A percentile compares a stretch with the other conserved stretches of the same genome.
phyloP scores from a whole-genome alignment of 1,284 basidiomycete species.

The Puccinia novopanici region DNA sequence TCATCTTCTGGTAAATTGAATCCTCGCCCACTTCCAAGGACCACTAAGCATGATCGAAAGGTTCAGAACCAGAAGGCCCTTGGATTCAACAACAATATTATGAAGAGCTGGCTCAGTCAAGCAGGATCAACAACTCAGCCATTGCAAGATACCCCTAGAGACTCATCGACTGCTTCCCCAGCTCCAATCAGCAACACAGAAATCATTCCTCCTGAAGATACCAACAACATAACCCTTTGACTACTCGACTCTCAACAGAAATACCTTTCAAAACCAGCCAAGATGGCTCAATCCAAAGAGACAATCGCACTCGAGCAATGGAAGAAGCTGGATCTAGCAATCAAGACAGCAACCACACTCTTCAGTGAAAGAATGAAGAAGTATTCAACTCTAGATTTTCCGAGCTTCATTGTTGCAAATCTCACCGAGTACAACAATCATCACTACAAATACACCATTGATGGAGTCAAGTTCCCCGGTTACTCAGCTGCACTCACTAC shows the following conservation, averaged over 20 bases:
- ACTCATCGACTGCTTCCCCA: too few relatives aligned
- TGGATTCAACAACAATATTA: conserved; percentile 2
- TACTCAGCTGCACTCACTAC: background rate
- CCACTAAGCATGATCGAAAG: conserved; percentile 9
- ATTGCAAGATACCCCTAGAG: too few relatives aligned
- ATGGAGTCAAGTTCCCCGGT: background rate
- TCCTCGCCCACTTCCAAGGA: background rate
- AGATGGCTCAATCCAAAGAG: background rate
- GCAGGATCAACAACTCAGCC: too few relatives aligned
- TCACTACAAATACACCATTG: background rate
- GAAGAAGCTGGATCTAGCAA: conserved; percentile 1
- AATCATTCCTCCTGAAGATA: background rate
- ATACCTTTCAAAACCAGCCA: too few relatives aligned
- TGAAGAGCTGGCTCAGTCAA: conserved; percentile 5
- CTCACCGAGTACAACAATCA: background rate
- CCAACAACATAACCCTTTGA: too few relatives aligned
- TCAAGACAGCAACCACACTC: background rate
- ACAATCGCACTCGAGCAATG: background rate
- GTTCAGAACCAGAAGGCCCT: background rate
- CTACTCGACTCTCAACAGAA: too few relatives aligned
- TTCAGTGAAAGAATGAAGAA: background rate
- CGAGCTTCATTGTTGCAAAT: background rate
- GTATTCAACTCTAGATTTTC: background rate
- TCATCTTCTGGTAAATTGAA: background rate
- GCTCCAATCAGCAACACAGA: too few relatives aligned